A percentile compares a stretch with the other conserved stretches of the same genome.
Conservation (phyloP, 2,329 filamentous ascomycete genomes). For the Aspergillus vadensis region DNA sequence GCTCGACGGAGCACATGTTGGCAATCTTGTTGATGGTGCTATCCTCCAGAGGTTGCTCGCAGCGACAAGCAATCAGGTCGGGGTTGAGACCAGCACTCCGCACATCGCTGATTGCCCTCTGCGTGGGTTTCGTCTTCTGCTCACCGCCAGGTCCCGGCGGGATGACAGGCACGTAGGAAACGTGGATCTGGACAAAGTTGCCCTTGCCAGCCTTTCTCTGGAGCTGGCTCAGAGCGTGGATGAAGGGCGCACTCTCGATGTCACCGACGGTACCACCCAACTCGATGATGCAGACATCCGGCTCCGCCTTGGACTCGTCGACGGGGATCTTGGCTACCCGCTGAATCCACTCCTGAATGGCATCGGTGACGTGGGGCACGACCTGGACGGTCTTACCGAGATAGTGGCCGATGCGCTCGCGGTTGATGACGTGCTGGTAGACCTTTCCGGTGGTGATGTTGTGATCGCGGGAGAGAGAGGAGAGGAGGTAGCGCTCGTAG, state of each 20-base stretch:
- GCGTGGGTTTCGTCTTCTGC: slow-evolving; percentile 97
- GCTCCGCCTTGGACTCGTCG: slow-evolving; percentile 77
- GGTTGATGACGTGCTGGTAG: slow-evolving; percentile 83
- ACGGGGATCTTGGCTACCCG: slow-evolving; percentile 82
- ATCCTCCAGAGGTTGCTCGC: slow-evolving; percentile 72
- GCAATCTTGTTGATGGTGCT: slow-evolving; percentile 84
- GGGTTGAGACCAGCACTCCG: slow-evolving; percentile 76
- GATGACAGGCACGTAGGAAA: slow-evolving; percentile 73
- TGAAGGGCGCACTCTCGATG: slow-evolving; percentile 84
- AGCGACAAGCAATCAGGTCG: slow-evolving; percentile 89
- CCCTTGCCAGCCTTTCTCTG: slow-evolving; percentile 69
- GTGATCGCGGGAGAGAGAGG: slow-evolving; percentile 79
- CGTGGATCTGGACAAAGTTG: slow-evolving; percentile 87
- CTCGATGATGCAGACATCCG: slow-evolving; percentile 86
- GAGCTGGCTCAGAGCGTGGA: slow-evolving; percentile 82
- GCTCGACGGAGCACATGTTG: slow-evolving; percentile 81
- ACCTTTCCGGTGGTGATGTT: slow-evolving; percentile 99
- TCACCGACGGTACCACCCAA: slow-evolving; percentile 60
- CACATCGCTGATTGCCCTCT: slow-evolving; percentile 81
- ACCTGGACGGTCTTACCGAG: slow-evolving; percentile 85
- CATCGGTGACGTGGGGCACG: slow-evolving; percentile 88
- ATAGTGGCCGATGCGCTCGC: slow-evolving; percentile 72
- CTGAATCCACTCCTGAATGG: slow-evolving; percentile 86
- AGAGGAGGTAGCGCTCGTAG: slow-evolving; percentile 79
- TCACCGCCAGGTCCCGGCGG: slow-evolving; percentile 52